Evolutionary conservation across 2,329 filamentous ascomycete species (phyloP).

Genomic region (Mycogone perniciosa): DNA sequence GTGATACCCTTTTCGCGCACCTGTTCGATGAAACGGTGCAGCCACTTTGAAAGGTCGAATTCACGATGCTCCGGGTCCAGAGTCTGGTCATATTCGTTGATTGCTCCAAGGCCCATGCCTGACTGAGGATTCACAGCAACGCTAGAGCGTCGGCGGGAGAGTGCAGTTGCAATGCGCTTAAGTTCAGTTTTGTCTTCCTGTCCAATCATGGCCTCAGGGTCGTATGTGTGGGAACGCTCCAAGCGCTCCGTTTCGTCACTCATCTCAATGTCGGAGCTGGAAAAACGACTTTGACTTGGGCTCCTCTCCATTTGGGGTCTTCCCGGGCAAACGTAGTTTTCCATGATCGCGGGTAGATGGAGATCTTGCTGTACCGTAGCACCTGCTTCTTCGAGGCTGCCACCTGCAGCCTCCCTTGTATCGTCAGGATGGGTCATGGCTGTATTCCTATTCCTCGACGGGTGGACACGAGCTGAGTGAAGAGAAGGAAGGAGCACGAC

Average conservation of each 20-base stretch:
- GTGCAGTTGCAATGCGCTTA: conserved; percentile 32
- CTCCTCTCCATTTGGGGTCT: background rate
- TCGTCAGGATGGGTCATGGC: background rate
- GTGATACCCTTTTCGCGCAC: conserved; percentile 51
- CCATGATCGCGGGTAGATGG: background rate
- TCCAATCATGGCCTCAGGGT: conserved; percentile 22
- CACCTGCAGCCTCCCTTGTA: background rate
- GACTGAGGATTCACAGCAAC: conserved; percentile 14
- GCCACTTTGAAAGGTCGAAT: conserved; percentile 39
- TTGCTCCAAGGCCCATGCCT: conserved; percentile 15
- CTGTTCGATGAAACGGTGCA: conserved; percentile 31
- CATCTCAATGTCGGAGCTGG: background rate
- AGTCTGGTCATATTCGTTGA: conserved; percentile 25
- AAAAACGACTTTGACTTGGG: background rate
- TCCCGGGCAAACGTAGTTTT: background rate
- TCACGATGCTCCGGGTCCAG: conserved; percentile 32
- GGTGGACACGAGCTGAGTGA: background rate
- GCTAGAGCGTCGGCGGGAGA: conserved; percentile 30
- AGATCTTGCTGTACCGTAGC: background rate
- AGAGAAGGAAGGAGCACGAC: background rate
- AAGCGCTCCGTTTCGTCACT: background rate
- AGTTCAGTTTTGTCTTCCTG: conserved; percentile 31
- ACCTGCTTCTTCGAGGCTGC: background rate
- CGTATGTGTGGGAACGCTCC: conserved; percentile 9
- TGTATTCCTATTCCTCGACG: background rate